Conservation (phyloP, 495 filamentous ascomycete species). For the Rusavskia elegans region DNA sequence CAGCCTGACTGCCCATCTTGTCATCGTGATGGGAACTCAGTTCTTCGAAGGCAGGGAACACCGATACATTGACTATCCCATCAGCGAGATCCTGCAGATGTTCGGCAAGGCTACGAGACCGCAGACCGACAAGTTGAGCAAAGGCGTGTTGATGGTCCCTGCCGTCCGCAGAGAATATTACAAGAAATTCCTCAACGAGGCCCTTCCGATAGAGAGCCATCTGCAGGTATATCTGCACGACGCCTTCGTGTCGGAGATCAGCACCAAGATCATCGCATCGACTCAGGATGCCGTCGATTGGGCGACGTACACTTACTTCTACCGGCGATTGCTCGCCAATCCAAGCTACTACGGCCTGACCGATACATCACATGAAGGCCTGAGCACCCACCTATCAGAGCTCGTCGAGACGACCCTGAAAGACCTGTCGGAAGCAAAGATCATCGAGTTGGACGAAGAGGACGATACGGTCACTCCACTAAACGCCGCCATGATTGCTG, state of each 20-base stretch:
- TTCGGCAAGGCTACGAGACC: constrained; percentile 82
- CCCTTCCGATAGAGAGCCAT: constrained; percentile 87
- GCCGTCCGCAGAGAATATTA: constrained; percentile 93
- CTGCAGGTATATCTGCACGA: constrained; percentile 83
- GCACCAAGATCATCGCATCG: constrained; percentile 80
- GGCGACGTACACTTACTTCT: constrained; percentile 98
- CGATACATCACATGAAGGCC: constrained; percentile 78
- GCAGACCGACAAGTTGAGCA: constrained; percentile 61
- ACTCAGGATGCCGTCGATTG: constrained; percentile 97
- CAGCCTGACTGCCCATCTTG: constrained; percentile 71
- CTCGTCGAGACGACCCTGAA: constrained; percentile 85
- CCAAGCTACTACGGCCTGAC: constrained; percentile 90
- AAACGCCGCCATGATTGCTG: constrained; percentile 93
- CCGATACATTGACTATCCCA: constrained; percentile 90
- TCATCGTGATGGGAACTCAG: constrained; percentile 97
- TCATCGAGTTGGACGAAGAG: constrained; percentile 93
- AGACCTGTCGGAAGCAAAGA: constrained; percentile 83
- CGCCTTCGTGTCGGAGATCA: constrained; percentile 92
- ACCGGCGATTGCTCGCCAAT: constrained; percentile 89
- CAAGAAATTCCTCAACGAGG: constrained; percentile 96
- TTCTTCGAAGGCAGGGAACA: constrained; percentile 96
- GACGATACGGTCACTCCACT: constrained; percentile 80
- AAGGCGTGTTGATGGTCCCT: constrained; percentile 88
- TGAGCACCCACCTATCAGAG: constrained; percentile 90
- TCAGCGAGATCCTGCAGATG: constrained; percentile 98